These are phyloP conservation scores for Kodamaea sagamina DNA, from an alignment of 805 yeast species.

Conservation along the genomic window DNA sequence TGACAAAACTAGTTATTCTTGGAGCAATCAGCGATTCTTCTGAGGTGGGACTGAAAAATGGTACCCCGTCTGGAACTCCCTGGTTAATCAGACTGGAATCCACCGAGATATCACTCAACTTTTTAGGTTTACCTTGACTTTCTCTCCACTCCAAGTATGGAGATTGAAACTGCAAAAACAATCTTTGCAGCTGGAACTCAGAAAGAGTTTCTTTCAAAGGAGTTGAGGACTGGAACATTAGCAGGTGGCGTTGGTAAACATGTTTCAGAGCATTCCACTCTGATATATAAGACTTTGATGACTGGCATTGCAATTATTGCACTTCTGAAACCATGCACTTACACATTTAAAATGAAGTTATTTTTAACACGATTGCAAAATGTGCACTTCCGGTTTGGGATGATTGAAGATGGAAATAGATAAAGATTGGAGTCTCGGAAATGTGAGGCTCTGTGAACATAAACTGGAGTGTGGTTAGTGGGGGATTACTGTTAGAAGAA, in stretches of 20 bases:
- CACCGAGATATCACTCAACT: constrained; percentile 1
- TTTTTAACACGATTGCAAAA: too few species aligned
- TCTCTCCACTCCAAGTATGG: background rate
- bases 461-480: too few species aligned
- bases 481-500: too few species aligned
- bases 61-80: background rate
- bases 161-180: background rate
- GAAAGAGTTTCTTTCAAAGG: background rate
- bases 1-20: background rate
- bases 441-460: too few species aligned
- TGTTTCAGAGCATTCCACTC: constrained; percentile 1
- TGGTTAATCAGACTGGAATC: background rate
- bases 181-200: background rate
- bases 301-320: too few species aligned
- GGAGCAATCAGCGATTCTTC: background rate
- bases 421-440: too few species aligned
- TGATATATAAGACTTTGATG: background rate
- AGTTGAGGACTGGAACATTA: background rate
- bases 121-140: background rate
- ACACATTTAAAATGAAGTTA: too few species aligned
- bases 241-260: background rate
- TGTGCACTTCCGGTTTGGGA: too few species aligned
- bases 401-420: too few species aligned
- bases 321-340: too few species aligned
- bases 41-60: background rate